Base-by-base conservation (phyloP, 345 rosid species). In the Populus tremula region DNA sequence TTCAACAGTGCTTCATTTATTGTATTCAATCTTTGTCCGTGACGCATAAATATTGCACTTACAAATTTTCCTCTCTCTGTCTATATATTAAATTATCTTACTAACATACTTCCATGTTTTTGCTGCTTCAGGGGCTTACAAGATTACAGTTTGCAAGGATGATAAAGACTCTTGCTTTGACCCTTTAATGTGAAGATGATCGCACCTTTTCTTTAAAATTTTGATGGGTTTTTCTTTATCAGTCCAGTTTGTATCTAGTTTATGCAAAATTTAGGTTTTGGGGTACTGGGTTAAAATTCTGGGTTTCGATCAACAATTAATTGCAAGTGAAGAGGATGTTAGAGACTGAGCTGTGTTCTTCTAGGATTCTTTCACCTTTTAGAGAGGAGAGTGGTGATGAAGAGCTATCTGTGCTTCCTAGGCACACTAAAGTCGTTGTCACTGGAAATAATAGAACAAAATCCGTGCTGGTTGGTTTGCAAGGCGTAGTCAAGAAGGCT, bases 401-500 rank as follows among this genome's bases (percentile, higher is more conserved):
- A 71, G 94, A 87, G 79, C 91, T 90, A 65, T 84, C 89, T n/a
- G 91, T 89, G 70, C 92, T 90, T 73, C 92, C 94, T 2, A 84
- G 91, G 76, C 92, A 90, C 75, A 90, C 94, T 67, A 89, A 90
- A 73, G 94, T 90, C 27, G 75, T 90, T 65, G 92, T 90, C 70
- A 89, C 92, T 2, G 94, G 94, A 68, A 90, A 90, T 80, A 90
- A 90, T 73, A 82, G 94, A 74, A 90, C 94, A 21, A 90, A 88
- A 71, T 90, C 94, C 39, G 94, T 88, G 25, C 68, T 90, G 70
- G 94, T 90, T 64, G 94, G 94, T 33, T 80, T 88, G 61, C 91
- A 90, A 79, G 94, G 94, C 16, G 94, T 90, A 38, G 94, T 90
- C 63, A 90, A 90, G 90, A 90, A 90, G 81, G 94, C 91, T 69